These are phyloP conservation scores for Pseudozyma thailandica DNA, from an alignment of 1,284 basidiomycete species.

Conservation along the genomic window DNA sequence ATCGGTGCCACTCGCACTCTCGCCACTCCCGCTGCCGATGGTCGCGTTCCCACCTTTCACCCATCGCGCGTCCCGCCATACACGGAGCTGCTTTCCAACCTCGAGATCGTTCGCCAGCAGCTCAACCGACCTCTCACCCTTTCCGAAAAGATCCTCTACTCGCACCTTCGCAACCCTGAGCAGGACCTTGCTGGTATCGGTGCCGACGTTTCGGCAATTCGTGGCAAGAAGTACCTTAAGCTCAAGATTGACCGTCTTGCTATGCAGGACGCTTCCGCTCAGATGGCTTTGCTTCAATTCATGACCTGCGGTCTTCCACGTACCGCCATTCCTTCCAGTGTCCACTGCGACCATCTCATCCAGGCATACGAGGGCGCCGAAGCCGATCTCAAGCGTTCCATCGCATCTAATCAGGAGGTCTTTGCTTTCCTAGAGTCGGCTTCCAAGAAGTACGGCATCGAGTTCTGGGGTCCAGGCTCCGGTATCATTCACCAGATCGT, in stretches of 20 bases:
- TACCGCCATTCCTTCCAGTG: constrained; percentile 87
- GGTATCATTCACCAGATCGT: constrained; percentile 97
- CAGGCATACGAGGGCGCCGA: constrained; percentile 78
- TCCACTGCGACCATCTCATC: constrained; percentile 88
- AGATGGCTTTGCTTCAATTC: constrained; percentile 99
- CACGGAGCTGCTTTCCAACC: constrained; percentile 77
- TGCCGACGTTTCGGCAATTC: constrained; percentile 71
- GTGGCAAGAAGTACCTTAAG: constrained; percentile 91
- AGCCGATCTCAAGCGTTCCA: constrained; percentile 83
- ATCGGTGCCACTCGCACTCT: constrained; percentile 30
- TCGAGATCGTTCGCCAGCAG: constrained; percentile 78
- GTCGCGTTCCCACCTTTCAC: constrained; percentile 55
- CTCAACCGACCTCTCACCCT: constrained; percentile 88
- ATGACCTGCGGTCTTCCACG: constrained; percentile 92
- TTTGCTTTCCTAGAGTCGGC: constrained; percentile 98
- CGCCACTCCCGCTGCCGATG: constrained; percentile 42
- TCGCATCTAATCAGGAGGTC: constrained; percentile 91
- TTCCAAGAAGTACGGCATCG: constrained; percentile 86
- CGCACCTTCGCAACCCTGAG: constrained; percentile 84
- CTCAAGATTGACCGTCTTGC: constrained; percentile 92
- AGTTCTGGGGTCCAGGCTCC: constrained; percentile 87
- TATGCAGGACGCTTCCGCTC: constrained; percentile 99
- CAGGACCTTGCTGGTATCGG: constrained; percentile 76
- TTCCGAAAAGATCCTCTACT: constrained; percentile 97
- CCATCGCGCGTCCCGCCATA: constrained; percentile 78